These are phyloP conservation scores for Haplosporangium sp. DNA, from an alignment of 371 early-diverging fungal species.

Conservation along the genomic window DNA sequence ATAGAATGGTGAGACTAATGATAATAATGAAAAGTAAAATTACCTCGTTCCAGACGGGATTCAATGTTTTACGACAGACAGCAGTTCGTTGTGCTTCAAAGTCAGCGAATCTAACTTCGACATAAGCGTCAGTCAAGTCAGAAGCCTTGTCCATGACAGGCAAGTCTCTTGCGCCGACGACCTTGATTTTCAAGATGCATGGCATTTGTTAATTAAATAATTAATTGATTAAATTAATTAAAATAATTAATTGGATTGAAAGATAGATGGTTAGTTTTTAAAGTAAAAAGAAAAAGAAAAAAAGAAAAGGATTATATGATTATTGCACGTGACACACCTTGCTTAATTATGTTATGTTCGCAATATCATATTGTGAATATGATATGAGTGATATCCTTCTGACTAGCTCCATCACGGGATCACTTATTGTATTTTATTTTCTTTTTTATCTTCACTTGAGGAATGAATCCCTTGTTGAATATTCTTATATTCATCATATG, in stretches of 20 bases:
- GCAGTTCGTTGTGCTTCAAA: conserved; percentile 70
- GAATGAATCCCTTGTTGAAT: too few relatives aligned
- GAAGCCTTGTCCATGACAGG: conserved; percentile 85
- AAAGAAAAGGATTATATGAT: too few relatives aligned
- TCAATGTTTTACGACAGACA: conserved; percentile 73
- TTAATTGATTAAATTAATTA: too few relatives aligned
- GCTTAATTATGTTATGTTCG: too few relatives aligned
- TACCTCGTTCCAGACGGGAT: conserved; percentile 83
- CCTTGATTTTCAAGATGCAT: conserved; percentile 78
- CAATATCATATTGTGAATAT: too few relatives aligned
- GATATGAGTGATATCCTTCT: too few relatives aligned
- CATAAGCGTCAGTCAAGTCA: conserved; percentile 81
- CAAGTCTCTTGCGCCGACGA: conserved; percentile 76
- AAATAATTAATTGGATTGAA: too few relatives aligned
- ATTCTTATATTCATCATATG: conserved; percentile 75
- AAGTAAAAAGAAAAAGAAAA: too few relatives aligned
- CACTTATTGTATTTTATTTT: too few relatives aligned
- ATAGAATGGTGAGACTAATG: background rate
- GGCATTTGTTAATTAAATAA: conserved; percentile 61
- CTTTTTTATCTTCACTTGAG: too few relatives aligned
- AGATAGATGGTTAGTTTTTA: too few relatives aligned
- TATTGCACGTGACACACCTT: too few relatives aligned
- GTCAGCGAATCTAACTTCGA: conserved; percentile 79
- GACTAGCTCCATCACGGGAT: conserved; percentile 46
- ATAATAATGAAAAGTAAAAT: background rate